phyloP scores from a whole-genome alignment of 73 alveolate genomes.

The Paramecium octaurelia region DNA sequence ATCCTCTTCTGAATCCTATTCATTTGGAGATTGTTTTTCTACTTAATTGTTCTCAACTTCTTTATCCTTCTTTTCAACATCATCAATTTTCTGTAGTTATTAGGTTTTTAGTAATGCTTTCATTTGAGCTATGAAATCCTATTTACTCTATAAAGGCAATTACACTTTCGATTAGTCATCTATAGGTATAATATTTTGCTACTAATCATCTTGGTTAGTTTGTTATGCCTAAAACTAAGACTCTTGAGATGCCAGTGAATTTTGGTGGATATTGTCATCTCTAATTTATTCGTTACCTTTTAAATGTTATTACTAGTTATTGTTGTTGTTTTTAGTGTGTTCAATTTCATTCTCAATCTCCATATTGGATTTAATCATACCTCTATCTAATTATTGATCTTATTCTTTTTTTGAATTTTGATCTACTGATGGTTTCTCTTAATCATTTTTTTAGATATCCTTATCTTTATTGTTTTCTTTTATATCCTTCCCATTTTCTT shows the following conservation, averaged over 20 bases:
- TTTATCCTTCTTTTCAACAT: not conserved
- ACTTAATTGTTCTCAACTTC: not conserved
- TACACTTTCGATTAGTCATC: not conserved
- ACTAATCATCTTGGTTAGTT: not conserved
- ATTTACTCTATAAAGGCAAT: constrained; percentile 25
- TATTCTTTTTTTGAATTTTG: not conserved
- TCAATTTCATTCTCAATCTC: constrained; percentile 17
- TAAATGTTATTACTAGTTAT: not conserved
- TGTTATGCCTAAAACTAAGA: not conserved
- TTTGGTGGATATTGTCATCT: not conserved
- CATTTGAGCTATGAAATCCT: not conserved
- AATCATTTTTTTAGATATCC: not conserved
- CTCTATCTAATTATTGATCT: not conserved
- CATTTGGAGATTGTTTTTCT: constrained; percentile 12
- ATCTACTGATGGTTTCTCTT: not conserved
- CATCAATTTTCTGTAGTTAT: constrained; percentile 2
- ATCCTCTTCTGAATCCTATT: constrained; percentile 33
- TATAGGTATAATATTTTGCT: not conserved
- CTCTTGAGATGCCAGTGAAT: not conserved
- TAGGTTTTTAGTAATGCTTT: not conserved
- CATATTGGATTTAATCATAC: constrained; percentile 30
- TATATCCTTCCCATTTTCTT: not conserved
- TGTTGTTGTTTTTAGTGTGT: not conserved
- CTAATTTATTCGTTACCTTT: not conserved
- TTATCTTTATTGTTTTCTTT: not conserved